phyloP scores from a whole-genome alignment of 164 flowering plant genomes.

The Macadamia tetraphylla region DNA sequence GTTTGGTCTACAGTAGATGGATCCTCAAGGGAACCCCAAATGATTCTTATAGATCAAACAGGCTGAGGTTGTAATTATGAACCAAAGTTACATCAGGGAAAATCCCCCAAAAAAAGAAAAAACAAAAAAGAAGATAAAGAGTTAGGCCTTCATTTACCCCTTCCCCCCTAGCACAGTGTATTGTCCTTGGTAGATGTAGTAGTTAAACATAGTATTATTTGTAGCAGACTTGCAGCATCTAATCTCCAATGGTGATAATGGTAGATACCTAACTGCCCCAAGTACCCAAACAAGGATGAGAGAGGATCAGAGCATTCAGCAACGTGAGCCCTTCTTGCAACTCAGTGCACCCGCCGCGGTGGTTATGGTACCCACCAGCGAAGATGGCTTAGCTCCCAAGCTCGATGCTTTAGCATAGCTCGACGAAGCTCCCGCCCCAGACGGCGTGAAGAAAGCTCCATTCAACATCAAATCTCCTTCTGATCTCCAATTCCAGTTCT shows the following conservation, averaged over 20 bases:
- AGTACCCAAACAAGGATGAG: too few species aligned
- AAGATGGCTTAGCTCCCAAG: slow-evolving; percentile 64
- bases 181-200: too few species aligned
- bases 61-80: slow-evolving; percentile 43
- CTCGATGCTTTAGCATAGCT: slow-evolving; percentile 80
- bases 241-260: too few species aligned
- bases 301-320: slow-evolving; percentile 21
- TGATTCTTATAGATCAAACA: slow-evolving; percentile 25
- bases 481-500: slow-evolving; percentile 77
- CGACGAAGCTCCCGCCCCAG: slow-evolving; percentile 66
- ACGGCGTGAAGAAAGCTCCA: slow-evolving; percentile 67
- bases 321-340: slow-evolving; percentile 68
- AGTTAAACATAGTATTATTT: too few species aligned
- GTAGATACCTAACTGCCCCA: too few species aligned
- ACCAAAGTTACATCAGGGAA: background rate
- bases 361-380: slow-evolving; percentile 54
- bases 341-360: slow-evolving; percentile 48
- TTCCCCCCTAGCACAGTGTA: too few species aligned
- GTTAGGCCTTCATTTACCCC: background rate
- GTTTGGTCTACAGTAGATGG: slow-evolving; percentile 26
- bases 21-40: slow-evolving; percentile 17
- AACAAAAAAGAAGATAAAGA: background rate
- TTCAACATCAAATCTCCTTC: slow-evolving; percentile 71
- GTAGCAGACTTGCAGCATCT: too few species aligned
- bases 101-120: background rate